phyloP scores from a whole-genome alignment of 2,329 filamentous ascomycete species.

The Sarocladium strictum region DNA sequence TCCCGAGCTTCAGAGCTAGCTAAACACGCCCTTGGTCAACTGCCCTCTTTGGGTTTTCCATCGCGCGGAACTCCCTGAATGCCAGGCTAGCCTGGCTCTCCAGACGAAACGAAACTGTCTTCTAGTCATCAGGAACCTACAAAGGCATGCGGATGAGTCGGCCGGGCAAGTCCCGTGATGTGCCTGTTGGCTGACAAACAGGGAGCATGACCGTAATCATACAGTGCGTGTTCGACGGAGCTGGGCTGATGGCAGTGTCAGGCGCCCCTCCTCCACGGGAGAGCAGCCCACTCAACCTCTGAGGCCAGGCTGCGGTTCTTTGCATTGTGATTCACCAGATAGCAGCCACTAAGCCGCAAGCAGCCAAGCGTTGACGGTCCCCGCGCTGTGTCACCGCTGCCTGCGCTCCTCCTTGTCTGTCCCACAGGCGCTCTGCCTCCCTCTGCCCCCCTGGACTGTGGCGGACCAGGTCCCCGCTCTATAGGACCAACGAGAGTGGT shows the following conservation, averaged over 20 bases:
- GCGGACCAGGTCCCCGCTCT: not conserved
- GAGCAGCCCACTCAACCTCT: no score
- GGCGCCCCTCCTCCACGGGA: slow-evolving; percentile 3
- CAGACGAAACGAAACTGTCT: not conserved
- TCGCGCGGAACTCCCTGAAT: not conserved
- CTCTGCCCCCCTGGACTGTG: not conserved
- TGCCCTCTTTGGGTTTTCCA: no score
- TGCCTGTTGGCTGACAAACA: not conserved
- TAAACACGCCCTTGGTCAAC: no score
- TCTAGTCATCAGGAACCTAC: not conserved
- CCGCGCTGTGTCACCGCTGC: slow-evolving; percentile 3
- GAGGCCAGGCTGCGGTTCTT: not conserved
- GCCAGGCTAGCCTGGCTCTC: no score
- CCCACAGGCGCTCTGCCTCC: not conserved
- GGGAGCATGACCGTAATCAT: not conserved
- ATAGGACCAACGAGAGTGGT: not conserved
- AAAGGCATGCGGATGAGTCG: slow-evolving; percentile 1
- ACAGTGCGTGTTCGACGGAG: not conserved
- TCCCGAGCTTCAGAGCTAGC: no score
- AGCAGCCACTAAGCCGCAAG: not conserved
- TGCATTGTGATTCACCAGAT: not conserved
- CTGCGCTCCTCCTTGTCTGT: no score
- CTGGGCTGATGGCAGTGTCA: slow-evolving; percentile 1
- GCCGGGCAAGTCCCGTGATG: slow-evolving; percentile 7
- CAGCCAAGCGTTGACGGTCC: not conserved